phyloP scores from a whole-genome alignment of 2,329 filamentous ascomycete genomes.

The Periconia sp. region DNA sequence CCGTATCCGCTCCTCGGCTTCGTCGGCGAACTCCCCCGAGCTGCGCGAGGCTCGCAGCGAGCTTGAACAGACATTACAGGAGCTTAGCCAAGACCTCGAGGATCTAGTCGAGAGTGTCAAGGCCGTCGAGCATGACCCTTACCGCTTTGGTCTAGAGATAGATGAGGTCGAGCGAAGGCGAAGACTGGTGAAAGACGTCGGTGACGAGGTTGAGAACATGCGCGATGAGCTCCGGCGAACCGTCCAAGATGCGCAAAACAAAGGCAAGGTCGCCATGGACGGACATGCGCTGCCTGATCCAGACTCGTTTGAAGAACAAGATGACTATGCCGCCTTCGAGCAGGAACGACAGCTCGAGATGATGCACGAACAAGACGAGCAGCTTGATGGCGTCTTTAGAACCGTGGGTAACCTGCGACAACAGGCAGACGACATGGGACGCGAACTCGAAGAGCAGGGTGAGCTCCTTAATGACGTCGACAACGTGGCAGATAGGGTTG shows the following conservation, averaged over 20 bases:
- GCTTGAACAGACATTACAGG: slow-evolving; percentile 76
- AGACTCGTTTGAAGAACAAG: slow-evolving; percentile 62
- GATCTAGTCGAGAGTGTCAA: slow-evolving; percentile 88
- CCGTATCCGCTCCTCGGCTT: slow-evolving; percentile 87
- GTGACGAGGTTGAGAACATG: slow-evolving; percentile 88
- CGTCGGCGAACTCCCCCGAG: slow-evolving; percentile 68
- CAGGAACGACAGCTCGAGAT: slow-evolving; percentile 89
- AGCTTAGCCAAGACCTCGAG: slow-evolving; percentile 80
- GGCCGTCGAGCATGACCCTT: slow-evolving; percentile 85
- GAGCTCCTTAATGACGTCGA: slow-evolving; percentile 90
- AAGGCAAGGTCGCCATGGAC: slow-evolving; percentile 45
- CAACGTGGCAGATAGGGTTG: slow-evolving; percentile 82
- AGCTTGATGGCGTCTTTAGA: slow-evolving; percentile 90
- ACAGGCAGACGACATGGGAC: slow-evolving; percentile 94
- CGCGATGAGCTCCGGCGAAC: slow-evolving; percentile 75
- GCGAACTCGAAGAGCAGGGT: slow-evolving; percentile 92
- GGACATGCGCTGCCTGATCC: slow-evolving; percentile 64
- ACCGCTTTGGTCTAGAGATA: slow-evolving; percentile 82
- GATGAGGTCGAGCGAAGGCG: slow-evolving; percentile 82
- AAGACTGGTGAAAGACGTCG: slow-evolving; percentile 86
- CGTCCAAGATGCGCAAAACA: slow-evolving; percentile 50
- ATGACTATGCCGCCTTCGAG: slow-evolving; percentile 82
- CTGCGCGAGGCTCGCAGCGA: slow-evolving; percentile 71
- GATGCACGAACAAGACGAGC: slow-evolving; percentile 93
- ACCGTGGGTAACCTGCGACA: slow-evolving; percentile 89